These are phyloP conservation scores for Schizophyllum commune DNA, from an alignment of 1,284 basidiomycete genomes.

Conservation along the genomic window DNA sequence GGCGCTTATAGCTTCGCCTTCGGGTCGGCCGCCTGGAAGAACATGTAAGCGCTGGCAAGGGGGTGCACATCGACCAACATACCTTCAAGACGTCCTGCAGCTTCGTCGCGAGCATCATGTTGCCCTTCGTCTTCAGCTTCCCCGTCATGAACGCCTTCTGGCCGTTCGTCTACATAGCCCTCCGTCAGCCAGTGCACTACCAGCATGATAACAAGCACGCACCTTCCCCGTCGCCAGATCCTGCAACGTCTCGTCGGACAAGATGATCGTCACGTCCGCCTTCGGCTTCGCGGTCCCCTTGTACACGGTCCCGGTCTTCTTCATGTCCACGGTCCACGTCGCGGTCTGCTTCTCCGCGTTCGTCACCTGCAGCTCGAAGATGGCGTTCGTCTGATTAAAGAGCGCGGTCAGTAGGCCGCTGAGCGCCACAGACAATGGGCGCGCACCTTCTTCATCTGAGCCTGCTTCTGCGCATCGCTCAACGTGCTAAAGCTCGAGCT, in stretches of 20 bases:
- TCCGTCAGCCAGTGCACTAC: not conserved
- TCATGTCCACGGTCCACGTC: conserved; percentile 93
- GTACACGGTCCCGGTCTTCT: conserved; percentile 79
- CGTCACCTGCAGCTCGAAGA: conserved; percentile 86
- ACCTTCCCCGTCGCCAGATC: conserved; percentile 68
- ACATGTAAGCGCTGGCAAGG: not conserved
- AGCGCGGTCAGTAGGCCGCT: not conserved
- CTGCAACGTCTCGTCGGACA: conserved; percentile 64
- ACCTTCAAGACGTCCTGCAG: conserved; percentile 79
- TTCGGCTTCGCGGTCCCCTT: conserved; percentile 71
- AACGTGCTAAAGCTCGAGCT: conserved; percentile 54
- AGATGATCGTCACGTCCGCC: conserved; percentile 70
- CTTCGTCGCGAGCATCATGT: conserved; percentile 87
- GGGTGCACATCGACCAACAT: conserved; percentile 11
- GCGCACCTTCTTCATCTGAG: conserved; percentile 80
- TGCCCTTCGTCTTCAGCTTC: conserved; percentile 79
- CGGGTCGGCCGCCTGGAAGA: conserved; percentile 24
- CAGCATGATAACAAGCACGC: conserved; percentile 11
- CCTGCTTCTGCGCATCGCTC: conserved; percentile 69
- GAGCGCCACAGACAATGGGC: not conserved
- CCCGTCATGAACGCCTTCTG: conserved; percentile 96
- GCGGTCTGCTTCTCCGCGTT: conserved; percentile 72
- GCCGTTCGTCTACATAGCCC: conserved; percentile 54
- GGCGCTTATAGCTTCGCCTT: conserved; percentile 28
- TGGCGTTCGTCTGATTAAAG: conserved; percentile 69